A percentile compares a stretch with the other conserved stretches of the same genome.
phyloP scores from a whole-genome alignment of 2,329 filamentous ascomycete species.

The Drechslerella stenobrocha region DNA sequence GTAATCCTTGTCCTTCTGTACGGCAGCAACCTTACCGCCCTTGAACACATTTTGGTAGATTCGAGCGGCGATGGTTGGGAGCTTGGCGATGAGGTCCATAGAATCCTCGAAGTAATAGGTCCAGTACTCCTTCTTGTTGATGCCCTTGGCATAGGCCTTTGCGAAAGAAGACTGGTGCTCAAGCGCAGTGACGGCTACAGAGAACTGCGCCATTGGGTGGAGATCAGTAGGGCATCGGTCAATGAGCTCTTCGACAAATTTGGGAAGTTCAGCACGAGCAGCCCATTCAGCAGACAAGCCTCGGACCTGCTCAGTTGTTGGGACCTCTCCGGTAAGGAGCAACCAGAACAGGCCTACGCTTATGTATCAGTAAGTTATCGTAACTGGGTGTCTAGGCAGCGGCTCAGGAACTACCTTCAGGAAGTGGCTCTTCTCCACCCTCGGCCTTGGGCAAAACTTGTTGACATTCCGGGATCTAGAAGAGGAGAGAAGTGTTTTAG shows the following conservation, averaged over 20 bases:
- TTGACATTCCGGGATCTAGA: conserved; percentile 97
- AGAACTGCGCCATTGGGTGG: conserved; percentile 99
- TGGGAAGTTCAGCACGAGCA: conserved; percentile 92
- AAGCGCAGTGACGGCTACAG: conserved; percentile 92
- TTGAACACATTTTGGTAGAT: conserved; percentile 99
- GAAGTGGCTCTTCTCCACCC: conserved; percentile 93
- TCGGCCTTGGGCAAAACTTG: conserved; percentile 94
- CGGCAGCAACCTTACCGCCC: conserved; percentile 93
- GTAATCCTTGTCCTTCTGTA: conserved; percentile 99
- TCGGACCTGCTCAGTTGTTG: conserved; percentile 95
- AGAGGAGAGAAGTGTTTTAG: not conserved
- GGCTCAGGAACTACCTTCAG: conserved; percentile 66
- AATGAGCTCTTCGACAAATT: conserved; percentile 98
- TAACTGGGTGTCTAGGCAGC: conserved; percentile 13
- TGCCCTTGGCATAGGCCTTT: conserved; percentile 97
- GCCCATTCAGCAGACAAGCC: conserved; percentile 99
- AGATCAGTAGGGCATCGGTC: conserved; percentile 99
- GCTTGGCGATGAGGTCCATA: conserved; percentile 99
- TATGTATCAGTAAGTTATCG: conserved; percentile 56
- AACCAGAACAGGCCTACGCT: conserved; percentile 87
- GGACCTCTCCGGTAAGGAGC: conserved; percentile 95
- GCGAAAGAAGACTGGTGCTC: conserved; percentile 98
- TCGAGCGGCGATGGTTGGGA: conserved; percentile 93
- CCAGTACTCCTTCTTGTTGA: conserved; percentile 99
- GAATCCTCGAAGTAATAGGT: conserved; percentile 98